phyloP scores from a whole-genome alignment of 2,329 filamentous ascomycete species.

The Aspergillus melleus region DNA sequence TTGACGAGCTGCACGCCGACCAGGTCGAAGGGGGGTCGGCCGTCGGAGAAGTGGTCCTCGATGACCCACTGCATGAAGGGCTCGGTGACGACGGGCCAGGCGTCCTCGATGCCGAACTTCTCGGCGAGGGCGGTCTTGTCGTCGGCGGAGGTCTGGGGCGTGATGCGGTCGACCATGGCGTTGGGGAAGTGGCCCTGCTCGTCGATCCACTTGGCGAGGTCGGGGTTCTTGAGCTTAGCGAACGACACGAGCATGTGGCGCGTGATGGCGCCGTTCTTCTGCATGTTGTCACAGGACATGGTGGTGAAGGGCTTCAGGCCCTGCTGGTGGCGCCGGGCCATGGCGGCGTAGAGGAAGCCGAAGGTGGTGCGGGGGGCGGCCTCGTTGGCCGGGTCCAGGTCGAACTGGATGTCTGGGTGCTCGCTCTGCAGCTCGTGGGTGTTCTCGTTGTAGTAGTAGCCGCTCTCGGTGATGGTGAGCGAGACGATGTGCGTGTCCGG shows the following conservation, averaged over 20 bases:
- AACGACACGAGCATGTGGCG: constrained; percentile 55
- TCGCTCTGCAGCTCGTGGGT: constrained; percentile 54
- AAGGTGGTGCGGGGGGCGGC: constrained; percentile 50
- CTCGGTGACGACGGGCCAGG: constrained; percentile 57
- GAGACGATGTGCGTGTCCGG: constrained; percentile 57
- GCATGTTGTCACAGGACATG: constrained; percentile 59
- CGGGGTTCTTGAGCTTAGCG: constrained; percentile 49
- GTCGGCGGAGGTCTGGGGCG: constrained; percentile 49
- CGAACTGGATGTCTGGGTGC: constrained; percentile 52
- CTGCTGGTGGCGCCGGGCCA: constrained; percentile 47
- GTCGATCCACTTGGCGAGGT: constrained; percentile 52
- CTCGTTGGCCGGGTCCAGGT: constrained; percentile 46
- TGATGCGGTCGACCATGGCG: constrained; percentile 58
- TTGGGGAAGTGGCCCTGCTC: constrained; percentile 54
- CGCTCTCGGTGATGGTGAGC: constrained; percentile 57
- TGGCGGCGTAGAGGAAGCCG: constrained; percentile 55
- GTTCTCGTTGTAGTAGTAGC: constrained; percentile 61
- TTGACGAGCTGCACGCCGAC: constrained; percentile 55
- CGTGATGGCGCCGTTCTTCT: constrained; percentile 57
- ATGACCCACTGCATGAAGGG: constrained; percentile 59
- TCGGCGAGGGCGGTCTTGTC: constrained; percentile 50
- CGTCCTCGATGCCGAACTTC: constrained; percentile 50
- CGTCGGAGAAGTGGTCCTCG: constrained; percentile 54
- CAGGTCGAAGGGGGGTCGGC: constrained; percentile 54
- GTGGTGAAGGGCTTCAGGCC: constrained; percentile 57